A percentile compares a stretch with the other conserved stretches of the same genome.
These are phyloP conservation scores for Saprolegnia parasitica DNA, from an alignment of 352 stramenopile genomes.

Conservation along the genomic window DNA sequence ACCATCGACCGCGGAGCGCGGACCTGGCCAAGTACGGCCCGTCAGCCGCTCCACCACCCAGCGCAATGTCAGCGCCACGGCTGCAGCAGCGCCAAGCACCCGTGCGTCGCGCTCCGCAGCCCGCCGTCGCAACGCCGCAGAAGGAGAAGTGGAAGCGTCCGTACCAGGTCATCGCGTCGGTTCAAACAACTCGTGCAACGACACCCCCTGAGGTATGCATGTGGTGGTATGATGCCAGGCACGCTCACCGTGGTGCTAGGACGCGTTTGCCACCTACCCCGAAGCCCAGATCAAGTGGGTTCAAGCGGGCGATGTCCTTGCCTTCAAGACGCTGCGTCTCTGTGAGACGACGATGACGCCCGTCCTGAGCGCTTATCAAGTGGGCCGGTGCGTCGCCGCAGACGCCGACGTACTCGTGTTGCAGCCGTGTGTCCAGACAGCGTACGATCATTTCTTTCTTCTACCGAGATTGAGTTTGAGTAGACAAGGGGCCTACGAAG, in stretches of 20 bases:
- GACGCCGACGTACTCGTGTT: neutral
- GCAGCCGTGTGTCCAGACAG: neutral
- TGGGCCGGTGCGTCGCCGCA: neutral
- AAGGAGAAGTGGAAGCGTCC: constrained; percentile 20
- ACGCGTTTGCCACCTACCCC: neutral
- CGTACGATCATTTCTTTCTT: no score
- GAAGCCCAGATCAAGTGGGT: neutral
- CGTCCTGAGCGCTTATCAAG: neutral
- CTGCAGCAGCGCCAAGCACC: neutral
- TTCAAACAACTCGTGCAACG: neutral
- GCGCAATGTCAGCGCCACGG: neutral
- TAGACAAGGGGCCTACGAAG: neutral
- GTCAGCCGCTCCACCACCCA: neutral
- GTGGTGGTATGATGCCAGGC: neutral
- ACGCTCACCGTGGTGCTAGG: neutral
- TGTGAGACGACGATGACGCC: neutral
- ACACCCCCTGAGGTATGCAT: neutral
- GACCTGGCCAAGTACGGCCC: constrained; percentile 6
- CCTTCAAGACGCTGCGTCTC: constrained; percentile 8
- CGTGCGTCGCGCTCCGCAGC: neutral
- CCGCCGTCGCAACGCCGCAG: neutral
- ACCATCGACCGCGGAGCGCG: neutral
- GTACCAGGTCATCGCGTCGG: constrained; percentile 14
- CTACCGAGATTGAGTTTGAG: no score
- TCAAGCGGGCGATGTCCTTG: neutral